Conservation (phyloP, 1,284 basidiomycete species). For the Lentinula novae-zelandiae region DNA sequence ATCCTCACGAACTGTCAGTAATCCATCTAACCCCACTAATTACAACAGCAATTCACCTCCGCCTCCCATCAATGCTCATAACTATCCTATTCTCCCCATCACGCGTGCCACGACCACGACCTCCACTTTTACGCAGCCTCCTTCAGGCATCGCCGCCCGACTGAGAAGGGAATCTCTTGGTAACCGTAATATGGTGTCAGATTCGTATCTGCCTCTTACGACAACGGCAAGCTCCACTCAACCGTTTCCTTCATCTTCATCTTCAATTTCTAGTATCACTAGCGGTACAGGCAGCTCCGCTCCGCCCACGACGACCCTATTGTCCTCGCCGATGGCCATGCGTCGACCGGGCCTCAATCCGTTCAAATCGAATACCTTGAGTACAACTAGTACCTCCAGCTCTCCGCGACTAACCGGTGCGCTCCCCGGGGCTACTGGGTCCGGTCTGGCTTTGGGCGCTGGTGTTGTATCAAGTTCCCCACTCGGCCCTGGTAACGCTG, state of each 20-base stretch:
- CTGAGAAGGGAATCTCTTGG: conserved; percentile 9
- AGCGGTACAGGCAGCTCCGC: conserved; percentile 16
- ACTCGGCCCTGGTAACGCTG: not conserved
- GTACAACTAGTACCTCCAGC: not conserved
- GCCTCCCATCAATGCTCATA: not conserved
- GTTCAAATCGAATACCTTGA: conserved; percentile 67
- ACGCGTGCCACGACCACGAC: conserved; percentile 26
- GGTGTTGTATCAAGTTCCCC: not conserved
- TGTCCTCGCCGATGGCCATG: conserved; percentile 47
- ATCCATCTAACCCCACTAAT: not conserved
- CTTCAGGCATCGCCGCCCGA: not conserved
- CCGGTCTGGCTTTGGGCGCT: not conserved
- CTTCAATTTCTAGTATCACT: conserved; percentile 16
- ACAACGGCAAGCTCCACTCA: not conserved
- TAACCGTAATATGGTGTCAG: not conserved
- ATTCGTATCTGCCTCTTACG: conserved; percentile 8
- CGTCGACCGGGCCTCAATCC: conserved; percentile 52
- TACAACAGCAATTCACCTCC: not conserved
- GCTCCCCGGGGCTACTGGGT: not conserved
- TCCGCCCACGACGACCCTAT: conserved; percentile 25
- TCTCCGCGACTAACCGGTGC: not conserved
- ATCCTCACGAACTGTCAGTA: conserved; percentile 27
- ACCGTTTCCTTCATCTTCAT: conserved; percentile 20
- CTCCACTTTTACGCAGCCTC: conserved; percentile 8
- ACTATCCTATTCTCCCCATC: conserved; percentile 25